A percentile compares a stretch with the other conserved stretches of the same genome.
phyloP scores from a whole-genome alignment of 768 basidiomycete genomes.

The Mycena chlorophos region DNA sequence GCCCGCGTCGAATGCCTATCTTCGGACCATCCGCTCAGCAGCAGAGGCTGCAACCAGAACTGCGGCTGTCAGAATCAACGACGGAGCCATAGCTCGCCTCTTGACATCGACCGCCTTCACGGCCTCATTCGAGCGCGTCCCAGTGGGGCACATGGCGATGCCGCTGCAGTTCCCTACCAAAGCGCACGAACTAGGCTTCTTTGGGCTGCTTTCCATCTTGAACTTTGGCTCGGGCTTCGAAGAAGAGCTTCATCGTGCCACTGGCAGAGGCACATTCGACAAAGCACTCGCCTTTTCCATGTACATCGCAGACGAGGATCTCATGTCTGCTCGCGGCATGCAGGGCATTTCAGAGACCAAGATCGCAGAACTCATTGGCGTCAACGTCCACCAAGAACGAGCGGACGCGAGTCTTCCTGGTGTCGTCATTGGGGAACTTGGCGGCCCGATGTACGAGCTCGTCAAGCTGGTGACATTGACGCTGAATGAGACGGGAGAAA shows the following conservation, averaged over 20 bases:
- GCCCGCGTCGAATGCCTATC: slow-evolving; percentile 49
- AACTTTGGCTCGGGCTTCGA: slow-evolving; percentile 87
- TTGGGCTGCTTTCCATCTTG: slow-evolving; percentile 75
- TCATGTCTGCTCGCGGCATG: slow-evolving; percentile 72
- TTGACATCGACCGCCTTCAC: slow-evolving; percentile 66
- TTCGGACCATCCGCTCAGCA: slow-evolving; percentile 55
- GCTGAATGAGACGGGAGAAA: slow-evolving; percentile 71
- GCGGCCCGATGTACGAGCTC: slow-evolving; percentile 72
- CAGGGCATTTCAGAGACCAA: slow-evolving; percentile 48
- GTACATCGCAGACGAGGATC: slow-evolving; percentile 63
- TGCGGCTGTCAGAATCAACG: slow-evolving; percentile 52
- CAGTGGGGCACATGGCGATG: slow-evolving; percentile 65
- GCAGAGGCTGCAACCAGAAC: slow-evolving; percentile 33
- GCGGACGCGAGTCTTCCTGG: slow-evolving; percentile 70
- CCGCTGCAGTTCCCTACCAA: slow-evolving; percentile 78
- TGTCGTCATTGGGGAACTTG: slow-evolving; percentile 71
- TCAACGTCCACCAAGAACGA: slow-evolving; percentile 68
- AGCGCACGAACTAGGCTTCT: slow-evolving; percentile 75
- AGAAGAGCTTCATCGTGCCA: slow-evolving; percentile 65
- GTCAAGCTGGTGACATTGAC: slow-evolving; percentile 64
- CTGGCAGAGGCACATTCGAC: slow-evolving; percentile 83
- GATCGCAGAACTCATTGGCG: slow-evolving; percentile 73
- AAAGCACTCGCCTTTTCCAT: slow-evolving; percentile 71
- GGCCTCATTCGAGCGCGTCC: slow-evolving; percentile 60
- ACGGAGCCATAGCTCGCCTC: slow-evolving; percentile 58